A percentile compares a stretch with the other conserved stretches of the same genome.
Evolutionary conservation across 345 rosid species (phyloP).

Genomic region (Angophora floribunda): DNA sequence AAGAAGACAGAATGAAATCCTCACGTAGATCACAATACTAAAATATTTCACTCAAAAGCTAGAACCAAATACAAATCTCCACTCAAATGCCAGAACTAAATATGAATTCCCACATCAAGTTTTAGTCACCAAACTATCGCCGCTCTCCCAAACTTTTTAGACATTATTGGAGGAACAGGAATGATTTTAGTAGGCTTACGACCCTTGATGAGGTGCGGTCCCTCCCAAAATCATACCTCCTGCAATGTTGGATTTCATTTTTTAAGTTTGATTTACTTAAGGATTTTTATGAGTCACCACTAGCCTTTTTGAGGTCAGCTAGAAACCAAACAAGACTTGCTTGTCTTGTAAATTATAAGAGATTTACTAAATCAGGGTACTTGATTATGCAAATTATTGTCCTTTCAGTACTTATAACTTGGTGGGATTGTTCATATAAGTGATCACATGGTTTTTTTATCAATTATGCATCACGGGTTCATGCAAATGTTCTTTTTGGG

Average conservation of each 20-base stretch:
- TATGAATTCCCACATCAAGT: too few species aligned
- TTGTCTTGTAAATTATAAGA: too few species aligned
- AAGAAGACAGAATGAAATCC: too few species aligned
- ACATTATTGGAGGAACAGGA: not conserved
- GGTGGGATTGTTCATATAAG: not conserved
- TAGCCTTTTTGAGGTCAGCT: not conserved
- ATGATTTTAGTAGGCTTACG: too few species aligned
- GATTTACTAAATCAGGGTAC: not conserved
- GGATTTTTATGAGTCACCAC: not conserved
- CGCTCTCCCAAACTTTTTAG: not conserved
- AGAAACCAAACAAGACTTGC: too few species aligned
- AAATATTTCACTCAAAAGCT: not conserved
- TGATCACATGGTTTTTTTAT: not conserved
- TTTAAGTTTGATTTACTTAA: too few species aligned
- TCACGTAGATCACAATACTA: not conserved
- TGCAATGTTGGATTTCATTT: not conserved
- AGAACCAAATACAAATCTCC: not conserved
- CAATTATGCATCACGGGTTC: not conserved
- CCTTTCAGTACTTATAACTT: not conserved
- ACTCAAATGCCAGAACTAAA: too few species aligned
- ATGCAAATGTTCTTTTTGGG: not conserved
- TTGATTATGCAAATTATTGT: rapidly evolving
- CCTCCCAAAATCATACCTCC: too few species aligned
- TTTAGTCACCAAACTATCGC: not conserved
- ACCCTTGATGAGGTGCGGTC: not conserved